phyloP scores from a whole-genome alignment of 495 filamentous ascomycete genomes.

The Hypoxylon lienhwacheense region DNA sequence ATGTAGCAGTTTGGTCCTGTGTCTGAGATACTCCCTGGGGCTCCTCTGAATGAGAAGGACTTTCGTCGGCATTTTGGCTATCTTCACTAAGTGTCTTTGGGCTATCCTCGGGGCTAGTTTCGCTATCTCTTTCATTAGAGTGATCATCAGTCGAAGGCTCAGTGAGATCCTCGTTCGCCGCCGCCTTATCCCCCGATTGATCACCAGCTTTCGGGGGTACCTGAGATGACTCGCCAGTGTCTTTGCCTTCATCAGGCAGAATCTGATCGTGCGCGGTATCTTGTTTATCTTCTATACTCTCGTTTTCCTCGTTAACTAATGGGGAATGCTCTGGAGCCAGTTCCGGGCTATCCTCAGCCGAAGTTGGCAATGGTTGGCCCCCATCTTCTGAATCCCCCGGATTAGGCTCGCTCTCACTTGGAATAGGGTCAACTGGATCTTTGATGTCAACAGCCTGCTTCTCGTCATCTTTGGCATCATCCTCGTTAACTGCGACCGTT shows the following conservation, averaged over 20 bases:
- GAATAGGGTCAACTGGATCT: constrained; percentile 42
- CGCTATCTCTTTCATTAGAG: neutral
- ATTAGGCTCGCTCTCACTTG: constrained; percentile 38
- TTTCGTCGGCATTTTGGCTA: constrained; percentile 21
- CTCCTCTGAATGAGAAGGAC: constrained; percentile 9
- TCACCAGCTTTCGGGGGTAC: constrained; percentile 3
- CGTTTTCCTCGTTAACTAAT: constrained; percentile 7
- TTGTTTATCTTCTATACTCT: constrained; percentile 3
- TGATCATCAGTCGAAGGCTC: neutral
- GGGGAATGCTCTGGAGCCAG: constrained; percentile 18
- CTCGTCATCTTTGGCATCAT: constrained; percentile 16
- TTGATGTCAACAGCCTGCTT: constrained; percentile 42
- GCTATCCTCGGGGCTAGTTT: neutral
- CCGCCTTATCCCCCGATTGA: constrained; percentile 1
- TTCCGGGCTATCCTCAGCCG: constrained; percentile 39
- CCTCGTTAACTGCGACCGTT: neutral
- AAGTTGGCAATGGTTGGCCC: constrained; percentile 36
- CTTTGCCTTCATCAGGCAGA: neutral
- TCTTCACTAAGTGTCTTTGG: neutral
- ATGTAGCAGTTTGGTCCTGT: neutral
- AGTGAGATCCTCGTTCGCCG: neutral
- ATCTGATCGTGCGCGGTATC: neutral
- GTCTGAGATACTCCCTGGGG: neutral
- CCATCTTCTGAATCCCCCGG: constrained; percentile 45
- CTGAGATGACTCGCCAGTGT: neutral